Percentiles rank a stretch among this genome's conserved stretches.
Evolutionary conservation across 2,329 filamentous ascomycete genomes (phyloP).

Genomic region (Lecanicillium sp.): DNA sequence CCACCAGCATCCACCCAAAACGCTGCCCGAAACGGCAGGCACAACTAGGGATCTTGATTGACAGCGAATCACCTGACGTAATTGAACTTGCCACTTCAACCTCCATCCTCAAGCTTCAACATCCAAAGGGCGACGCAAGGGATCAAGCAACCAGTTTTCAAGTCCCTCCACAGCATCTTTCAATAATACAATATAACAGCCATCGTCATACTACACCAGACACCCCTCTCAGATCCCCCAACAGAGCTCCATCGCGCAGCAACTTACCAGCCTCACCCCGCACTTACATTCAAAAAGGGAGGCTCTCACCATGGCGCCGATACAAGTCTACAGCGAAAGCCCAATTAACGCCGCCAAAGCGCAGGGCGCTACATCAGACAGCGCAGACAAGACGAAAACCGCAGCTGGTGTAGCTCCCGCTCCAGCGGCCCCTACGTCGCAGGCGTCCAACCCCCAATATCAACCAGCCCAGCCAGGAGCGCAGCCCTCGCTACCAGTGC

Average conservation of each 20-base stretch:
- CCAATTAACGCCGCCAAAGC: conserved; percentile 52
- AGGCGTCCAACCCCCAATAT: conserved; percentile 21
- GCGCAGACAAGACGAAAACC: conserved; percentile 18
- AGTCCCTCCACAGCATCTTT: no score
- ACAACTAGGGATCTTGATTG: neutral
- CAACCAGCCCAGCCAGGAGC: conserved; percentile 38
- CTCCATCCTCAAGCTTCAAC: neutral
- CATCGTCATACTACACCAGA: neutral
- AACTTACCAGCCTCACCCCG: no score
- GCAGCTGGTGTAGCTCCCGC: conserved; percentile 8
- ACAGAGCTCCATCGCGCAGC: neutral
- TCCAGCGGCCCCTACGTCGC: conserved; percentile 17
- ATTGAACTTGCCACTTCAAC: conserved; percentile 3
- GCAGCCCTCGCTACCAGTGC: conserved; percentile 32
- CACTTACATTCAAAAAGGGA: neutral
- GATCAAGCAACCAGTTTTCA: no score
- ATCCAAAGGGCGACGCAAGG: neutral
- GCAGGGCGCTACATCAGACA: conserved; percentile 39
- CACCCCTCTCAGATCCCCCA: neutral
- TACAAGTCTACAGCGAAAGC: conserved; percentile 51
- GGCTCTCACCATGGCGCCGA: conserved; percentile 45
- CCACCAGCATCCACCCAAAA: no score
- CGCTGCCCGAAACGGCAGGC: no score
- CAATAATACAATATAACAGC: neutral
- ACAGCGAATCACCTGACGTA: conserved; percentile 7